Base-by-base conservation (phyloP, 306 rosid species). In the Inga leiocalycina region DNA sequence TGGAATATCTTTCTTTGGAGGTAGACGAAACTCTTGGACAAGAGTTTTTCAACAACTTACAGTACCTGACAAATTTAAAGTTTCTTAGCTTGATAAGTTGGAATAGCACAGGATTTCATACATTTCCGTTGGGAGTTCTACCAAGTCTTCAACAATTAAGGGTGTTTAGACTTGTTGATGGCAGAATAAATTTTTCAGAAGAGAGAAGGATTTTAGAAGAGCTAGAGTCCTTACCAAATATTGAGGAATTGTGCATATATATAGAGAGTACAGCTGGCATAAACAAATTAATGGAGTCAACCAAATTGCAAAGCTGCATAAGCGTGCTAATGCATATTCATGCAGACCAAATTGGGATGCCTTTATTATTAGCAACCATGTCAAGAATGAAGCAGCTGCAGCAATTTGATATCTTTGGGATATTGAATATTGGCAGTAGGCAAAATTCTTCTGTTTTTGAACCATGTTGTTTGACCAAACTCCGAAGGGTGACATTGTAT, bases 301-400 rank as follows among this genome's bases (percentile, higher is more conserved):
- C 37, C 54, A 71, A 71, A 17, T 44, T 44, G 37, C 54, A n/a
- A 71, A 71, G 56, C 22, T 71, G 37, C 6, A 2, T 44, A 11
- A 1, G 2, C 10, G 1, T 0, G 12, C 72, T 35, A 34, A 27
- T 27, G 1, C 1, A 27, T 8, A 0, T 15, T 14, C 6, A 0
- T 10, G 12, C 0, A 7, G 13, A 1, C 0, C 12, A 2, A 11
- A 45, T 5, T 45, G 48, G 46, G 22, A 45, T 27, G 76, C 41
- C 17, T 41, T 5, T 41, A 27, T 6, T 72, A 72, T 24, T 72
- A 46, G 76, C 4, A 46, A 24, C 59, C 6, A 46, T 72, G 76
- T 72, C 76, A 45, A 46, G 12, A 45, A 72, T 74, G 78, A 51
- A 32, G 65, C 64, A 74, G 6, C 10, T 74, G 19, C 30, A 34